Conservation (phyloP, 495 filamentous ascomycete genomes). For the Podospora pseudoanserina region DNA sequence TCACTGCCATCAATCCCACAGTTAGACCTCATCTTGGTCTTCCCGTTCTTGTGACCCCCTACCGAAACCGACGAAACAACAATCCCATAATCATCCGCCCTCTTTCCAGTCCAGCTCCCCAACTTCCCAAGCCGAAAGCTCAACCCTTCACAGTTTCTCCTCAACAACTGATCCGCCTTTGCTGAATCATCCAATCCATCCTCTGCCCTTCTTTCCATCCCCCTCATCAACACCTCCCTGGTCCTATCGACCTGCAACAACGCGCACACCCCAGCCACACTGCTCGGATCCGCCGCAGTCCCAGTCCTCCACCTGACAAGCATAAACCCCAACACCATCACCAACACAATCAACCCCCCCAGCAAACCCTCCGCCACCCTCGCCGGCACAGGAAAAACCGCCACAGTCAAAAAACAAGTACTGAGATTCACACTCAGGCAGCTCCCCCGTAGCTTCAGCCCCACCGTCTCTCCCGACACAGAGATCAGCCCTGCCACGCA, state of each 20-base stretch:
- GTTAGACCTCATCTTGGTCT: neutral
- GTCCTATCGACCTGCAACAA: conserved; percentile 1
- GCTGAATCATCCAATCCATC: no score
- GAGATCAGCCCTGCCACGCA: conserved; percentile 6
- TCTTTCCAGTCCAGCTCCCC: neutral
- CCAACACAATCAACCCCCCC: conserved; percentile 5
- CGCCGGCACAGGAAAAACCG: conserved; percentile 13
- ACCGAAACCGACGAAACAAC: neutral
- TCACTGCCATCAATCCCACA: neutral
- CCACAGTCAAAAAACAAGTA: conserved; percentile 11
- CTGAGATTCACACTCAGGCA: conserved; percentile 6
- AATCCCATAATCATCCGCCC: conserved; percentile 3
- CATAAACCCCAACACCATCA: neutral
- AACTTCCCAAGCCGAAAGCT: neutral
- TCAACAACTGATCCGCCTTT: neutral
- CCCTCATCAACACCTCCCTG: neutral
- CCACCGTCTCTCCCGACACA: conserved; percentile 11
- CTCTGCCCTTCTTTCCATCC: neutral
- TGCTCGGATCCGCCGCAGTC: conserved; percentile 1
- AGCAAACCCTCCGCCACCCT: conserved; percentile 12
- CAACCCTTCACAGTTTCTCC: neutral
- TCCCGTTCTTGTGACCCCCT: neutral
- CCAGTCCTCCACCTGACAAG: neutral
- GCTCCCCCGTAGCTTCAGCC: conserved; percentile 10
- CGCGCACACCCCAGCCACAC: conserved; percentile 8